Evolutionary conservation across 2,329 filamentous ascomycete genomes (phyloP).

Genomic region (Xylaria sp.): DNA sequence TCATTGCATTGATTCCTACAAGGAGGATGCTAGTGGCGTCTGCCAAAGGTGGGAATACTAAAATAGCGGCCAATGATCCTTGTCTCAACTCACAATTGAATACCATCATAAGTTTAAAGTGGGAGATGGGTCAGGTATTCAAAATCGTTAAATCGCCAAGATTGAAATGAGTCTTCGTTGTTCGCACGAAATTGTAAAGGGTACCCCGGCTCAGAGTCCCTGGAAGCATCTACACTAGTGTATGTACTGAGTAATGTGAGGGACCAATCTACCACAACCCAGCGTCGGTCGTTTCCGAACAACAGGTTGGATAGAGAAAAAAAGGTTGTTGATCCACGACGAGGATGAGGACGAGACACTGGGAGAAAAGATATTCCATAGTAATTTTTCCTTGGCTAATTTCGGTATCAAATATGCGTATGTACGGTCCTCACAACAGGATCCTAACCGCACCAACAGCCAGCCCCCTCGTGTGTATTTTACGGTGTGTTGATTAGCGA

Average conservation of each 20-base stretch:
- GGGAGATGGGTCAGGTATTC: slow-evolving; percentile 6
- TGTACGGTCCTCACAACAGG: neutral
- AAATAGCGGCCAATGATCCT: neutral
- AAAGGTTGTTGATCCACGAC: no score
- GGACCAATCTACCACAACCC: neutral
- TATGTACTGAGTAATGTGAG: slow-evolving; percentile 2
- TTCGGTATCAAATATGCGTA: neutral
- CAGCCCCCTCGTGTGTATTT: neutral
- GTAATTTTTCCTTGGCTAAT: neutral
- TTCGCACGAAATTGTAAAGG: neutral
- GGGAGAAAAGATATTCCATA: neutral
- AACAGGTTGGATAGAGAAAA: neutral
- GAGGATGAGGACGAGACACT: neutral
- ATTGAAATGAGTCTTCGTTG: neutral
- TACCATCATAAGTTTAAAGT: neutral
- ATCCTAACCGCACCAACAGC: neutral
- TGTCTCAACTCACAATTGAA: neutral
- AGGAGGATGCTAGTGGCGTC: neutral
- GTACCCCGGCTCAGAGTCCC: slow-evolving; percentile 2
- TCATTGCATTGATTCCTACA: neutral
- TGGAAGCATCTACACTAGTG: neutral
- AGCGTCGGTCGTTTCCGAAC: neutral
- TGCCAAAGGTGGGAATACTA: neutral
- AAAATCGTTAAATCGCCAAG: neutral
- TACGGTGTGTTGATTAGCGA: neutral